phyloP scores from a whole-genome alignment of 768 basidiomycete genomes.

The Psilocybe tampanensis region DNA sequence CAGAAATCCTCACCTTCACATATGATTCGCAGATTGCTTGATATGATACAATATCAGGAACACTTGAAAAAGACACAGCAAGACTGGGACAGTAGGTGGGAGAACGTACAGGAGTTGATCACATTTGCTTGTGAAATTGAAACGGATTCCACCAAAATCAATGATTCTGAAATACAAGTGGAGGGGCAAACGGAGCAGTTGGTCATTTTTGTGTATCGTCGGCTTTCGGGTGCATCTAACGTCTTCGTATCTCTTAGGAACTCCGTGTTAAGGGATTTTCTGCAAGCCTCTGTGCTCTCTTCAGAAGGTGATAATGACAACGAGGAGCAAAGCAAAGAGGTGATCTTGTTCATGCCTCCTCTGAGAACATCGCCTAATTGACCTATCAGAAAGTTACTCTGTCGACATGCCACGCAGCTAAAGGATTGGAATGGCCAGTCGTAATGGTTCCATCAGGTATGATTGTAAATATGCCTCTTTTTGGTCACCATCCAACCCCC shows the following conservation, averaged over 20 bases:
- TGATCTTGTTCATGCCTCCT: too few relatives aligned
- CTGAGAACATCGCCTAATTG: too few relatives aligned
- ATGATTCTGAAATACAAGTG: constrained; percentile 3
- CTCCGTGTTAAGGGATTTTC: constrained; percentile 68
- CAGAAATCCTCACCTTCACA: constrained; percentile 65
- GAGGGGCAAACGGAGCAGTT: constrained; percentile 4
- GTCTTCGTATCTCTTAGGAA: constrained; percentile 28
- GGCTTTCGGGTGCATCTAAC: background rate
- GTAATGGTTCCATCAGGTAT: constrained; percentile 77
- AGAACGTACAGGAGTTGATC: constrained; percentile 85
- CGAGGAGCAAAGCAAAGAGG: constrained; percentile 49
- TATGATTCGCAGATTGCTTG: constrained; percentile 60
- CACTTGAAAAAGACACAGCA: constrained; percentile 69
- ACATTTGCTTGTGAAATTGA: constrained; percentile 70
- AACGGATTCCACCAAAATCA: constrained; percentile 24
- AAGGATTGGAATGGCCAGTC: constrained; percentile 92
- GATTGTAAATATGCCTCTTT: background rate
- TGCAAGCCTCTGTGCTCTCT: constrained; percentile 82
- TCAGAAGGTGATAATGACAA: constrained; percentile 73
- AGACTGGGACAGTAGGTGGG: constrained; percentile 80
- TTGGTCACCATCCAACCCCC: background rate
- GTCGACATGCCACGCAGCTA: constrained; percentile 87
- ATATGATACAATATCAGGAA: constrained; percentile 63
- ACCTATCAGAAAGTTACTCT: constrained; percentile 73
- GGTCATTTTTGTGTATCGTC: background rate